Conservation (phyloP, 305 asterid genomes). For the Fraxinus sp. region DNA sequence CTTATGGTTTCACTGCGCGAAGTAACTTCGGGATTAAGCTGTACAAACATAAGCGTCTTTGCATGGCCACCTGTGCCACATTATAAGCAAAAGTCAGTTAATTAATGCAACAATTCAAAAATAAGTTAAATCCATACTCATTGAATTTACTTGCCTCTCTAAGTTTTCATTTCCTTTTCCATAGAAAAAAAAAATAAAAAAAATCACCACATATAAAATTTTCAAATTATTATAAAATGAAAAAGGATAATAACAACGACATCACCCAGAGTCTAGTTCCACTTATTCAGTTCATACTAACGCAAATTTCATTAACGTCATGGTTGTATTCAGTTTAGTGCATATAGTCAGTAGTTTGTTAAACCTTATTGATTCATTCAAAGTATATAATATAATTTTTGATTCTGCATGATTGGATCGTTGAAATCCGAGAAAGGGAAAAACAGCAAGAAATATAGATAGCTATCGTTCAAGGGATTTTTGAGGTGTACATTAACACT, state of each 20-base stretch:
- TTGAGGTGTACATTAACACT: not conserved
- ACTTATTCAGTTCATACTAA: not conserved
- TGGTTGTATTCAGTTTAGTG: not conserved
- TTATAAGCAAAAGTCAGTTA: not conserved
- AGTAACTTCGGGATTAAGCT: constrained; percentile 66
- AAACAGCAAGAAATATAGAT: not conserved
- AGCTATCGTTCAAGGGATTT: not conserved
- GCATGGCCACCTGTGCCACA: constrained; percentile 49
- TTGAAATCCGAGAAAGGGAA: not conserved
- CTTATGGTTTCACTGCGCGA: constrained; percentile 57
- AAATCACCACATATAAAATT: not conserved
- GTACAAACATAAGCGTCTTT: constrained; percentile 84
- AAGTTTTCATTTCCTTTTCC: not conserved
- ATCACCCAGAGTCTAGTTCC: not conserved
- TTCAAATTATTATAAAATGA: not conserved
- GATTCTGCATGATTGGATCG: not conserved
- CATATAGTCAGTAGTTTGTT: not conserved
- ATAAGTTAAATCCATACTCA: not conserved
- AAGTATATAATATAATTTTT: not conserved
- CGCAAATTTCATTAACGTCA: not conserved
- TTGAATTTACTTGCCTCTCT: not conserved
- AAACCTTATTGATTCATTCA: not conserved
- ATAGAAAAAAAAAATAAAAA: not conserved
- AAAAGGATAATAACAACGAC: not conserved
- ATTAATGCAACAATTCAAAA: not conserved